Base-by-base conservation (phyloP, 2,329 filamentous ascomycete species). In the Alternaria gansuensis region DNA sequence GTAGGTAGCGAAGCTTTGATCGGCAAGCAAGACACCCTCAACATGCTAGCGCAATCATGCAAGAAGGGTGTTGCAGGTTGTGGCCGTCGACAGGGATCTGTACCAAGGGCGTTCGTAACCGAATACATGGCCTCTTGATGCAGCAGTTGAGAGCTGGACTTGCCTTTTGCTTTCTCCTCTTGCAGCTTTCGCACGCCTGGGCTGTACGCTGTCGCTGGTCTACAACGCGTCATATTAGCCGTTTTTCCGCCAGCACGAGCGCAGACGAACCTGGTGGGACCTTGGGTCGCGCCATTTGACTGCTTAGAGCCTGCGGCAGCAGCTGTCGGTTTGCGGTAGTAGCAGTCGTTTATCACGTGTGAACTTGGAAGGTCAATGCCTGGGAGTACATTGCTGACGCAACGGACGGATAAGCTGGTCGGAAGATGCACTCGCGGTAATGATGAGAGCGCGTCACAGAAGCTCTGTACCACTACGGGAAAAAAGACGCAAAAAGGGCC, bases 131-230 rank as follows among this genome's bases (percentile, higher is more conserved):
- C 34, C 13, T 29, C 37, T 23, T 33, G 37, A 45, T n/a, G 40
- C 37, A 54, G 39, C 39, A 57, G 41, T 45, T 37, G 51, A 37
- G 45, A 34, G 39, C 13, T 10, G 33, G 31, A 67, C 83, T 80
- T 71, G 87, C 87, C 81, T 89, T 90, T 77, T 89, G 87, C 74
- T 90, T 90, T 62, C 87, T 83, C 59, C 83, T 82, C 76, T 88
- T 89, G 78, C 87, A 90, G 62, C 81, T 84, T 63, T 88, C 84
- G 73, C 87, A 90, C 39, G 87, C 87, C 66, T 86, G 84, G 26
- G 85, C 84, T 51, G 84, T 89, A 67, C 87, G 84, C 76, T 87
- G 84, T 64, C 87, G 82, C 74, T 87, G 85, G 63, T 88, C 85
- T 65, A 82, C 82, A 85, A 50, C 81, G 81, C 65, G 83, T 83